Base-by-base conservation (phyloP, 805 yeast genomes). In the Diddensiella transvaalensis region DNA sequence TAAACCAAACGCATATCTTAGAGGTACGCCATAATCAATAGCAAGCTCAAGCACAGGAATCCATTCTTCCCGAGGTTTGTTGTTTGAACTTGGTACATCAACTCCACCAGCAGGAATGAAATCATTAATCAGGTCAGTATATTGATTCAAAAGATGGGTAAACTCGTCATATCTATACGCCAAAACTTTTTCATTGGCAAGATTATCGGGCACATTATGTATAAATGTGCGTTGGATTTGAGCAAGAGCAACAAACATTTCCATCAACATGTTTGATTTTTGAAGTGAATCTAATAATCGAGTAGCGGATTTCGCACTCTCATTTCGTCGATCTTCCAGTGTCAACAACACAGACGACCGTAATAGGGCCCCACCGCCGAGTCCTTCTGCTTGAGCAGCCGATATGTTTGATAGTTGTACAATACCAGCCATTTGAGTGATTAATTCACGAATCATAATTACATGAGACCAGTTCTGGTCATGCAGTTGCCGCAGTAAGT, bases 351-450 rank as follows among this genome's bases (percentile, higher is more conserved):
- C 85, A 1, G 76, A 57, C 40, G 70, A 68, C 48, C 77, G 78
- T 48, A 89, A 63, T n/a, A 78, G 68, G 0, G 72, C 65, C 1
- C 85, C 89, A 30, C 86, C 78, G 52, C 83, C 83, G 33, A 88
- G 66, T 68, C 80, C 72, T 42, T 78, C 72, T 22, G 88, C 74
- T 60, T 86, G 95, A 19, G 72, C 71, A 3, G 75, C 64, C 0
- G 88, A 82, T 29, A 89, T 71, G 57, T 89, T 86, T 10, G 82
- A 73, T 26, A 79, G 76, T 36, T 82, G 74, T 54, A 81, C 83
- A 36, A 90, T 77, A 10, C 97, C 97, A 26, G 90, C 87, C 83
- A 87, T 87, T 8, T 80, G 72, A 13, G 74, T 66, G 10, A 89
- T 64, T 26, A 89, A 68, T 49, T 87, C 91, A 51, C 78, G 78